These are phyloP conservation scores for Nitzschia inconspicua DNA, from an alignment of 108 stramenopile genomes.

Conservation along the genomic window DNA sequence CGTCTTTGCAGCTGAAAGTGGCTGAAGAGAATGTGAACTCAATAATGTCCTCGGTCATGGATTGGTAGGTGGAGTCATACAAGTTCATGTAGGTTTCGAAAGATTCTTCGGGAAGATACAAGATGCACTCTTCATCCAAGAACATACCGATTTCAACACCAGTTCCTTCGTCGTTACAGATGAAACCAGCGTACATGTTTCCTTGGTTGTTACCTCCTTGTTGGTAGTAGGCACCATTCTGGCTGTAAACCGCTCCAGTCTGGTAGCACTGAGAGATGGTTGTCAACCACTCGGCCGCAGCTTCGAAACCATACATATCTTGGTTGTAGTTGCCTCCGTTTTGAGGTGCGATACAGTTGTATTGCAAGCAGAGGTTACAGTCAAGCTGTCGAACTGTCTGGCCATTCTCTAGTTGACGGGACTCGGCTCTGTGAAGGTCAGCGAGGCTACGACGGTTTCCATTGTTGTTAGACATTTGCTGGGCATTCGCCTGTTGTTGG, in stretches of 20 bases:
- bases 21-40: slow-evolving; percentile 31
- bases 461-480: not conserved
- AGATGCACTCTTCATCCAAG: slow-evolving; percentile 55
- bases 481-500: too few species aligned
- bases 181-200: slow-evolving; percentile 46
- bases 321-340: slow-evolving; percentile 10
- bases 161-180: slow-evolving; percentile 62
- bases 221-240: slow-evolving; percentile 16
- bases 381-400: not conserved
- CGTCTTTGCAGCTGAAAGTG: slow-evolving; percentile 25
- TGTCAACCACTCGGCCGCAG: slow-evolving; percentile 12
- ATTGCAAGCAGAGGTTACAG: not conserved
- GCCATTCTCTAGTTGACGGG: not conserved
- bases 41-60: slow-evolving; percentile 30
- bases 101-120: slow-evolving; percentile 28
- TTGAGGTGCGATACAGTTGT: slow-evolving; percentile 3
- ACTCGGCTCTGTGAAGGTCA: not conserved
- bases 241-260: slow-evolving; percentile 44
- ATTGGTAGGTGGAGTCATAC: slow-evolving; percentile 16
- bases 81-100: slow-evolving; percentile 17
- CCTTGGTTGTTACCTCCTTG: not conserved
- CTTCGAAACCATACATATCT: not conserved
- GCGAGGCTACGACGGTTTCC: slow-evolving; percentile 5
- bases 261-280: slow-evolving; percentile 1
- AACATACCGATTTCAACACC: slow-evolving; percentile 73